These are phyloP conservation scores for Teratosphaeria zuluensis DNA, from an alignment of 2,329 filamentous ascomycete genomes.

Conservation along the genomic window DNA sequence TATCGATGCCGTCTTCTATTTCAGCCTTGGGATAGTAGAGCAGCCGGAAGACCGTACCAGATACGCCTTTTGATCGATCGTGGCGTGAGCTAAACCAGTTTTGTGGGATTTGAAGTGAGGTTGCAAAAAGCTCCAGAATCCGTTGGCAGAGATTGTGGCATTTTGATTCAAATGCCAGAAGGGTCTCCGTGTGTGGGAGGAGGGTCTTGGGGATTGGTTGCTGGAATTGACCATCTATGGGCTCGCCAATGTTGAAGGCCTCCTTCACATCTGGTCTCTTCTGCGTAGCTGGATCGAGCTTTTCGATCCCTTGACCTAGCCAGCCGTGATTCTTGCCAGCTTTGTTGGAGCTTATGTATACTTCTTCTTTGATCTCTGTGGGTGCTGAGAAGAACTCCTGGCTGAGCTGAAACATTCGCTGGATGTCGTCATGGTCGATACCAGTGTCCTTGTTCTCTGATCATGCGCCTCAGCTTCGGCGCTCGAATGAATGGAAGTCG, in stretches of 20 bases:
- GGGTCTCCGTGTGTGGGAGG: conserved; percentile 46
- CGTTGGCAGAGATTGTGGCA: conserved; percentile 65
- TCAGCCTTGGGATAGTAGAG: conserved; percentile 39
- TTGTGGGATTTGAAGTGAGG: conserved; percentile 52
- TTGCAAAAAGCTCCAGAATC: conserved; percentile 66
- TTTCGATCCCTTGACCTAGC: conserved; percentile 80
- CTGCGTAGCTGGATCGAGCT: conserved; percentile 71
- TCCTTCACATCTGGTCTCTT: conserved; percentile 71
- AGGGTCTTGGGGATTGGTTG: conserved; percentile 68
- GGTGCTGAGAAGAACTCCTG: conserved; percentile 61
- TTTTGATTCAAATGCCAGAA: conserved; percentile 56
- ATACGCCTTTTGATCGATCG: conserved; percentile 39
- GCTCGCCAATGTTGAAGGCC: conserved; percentile 86
- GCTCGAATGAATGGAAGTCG: not conserved
- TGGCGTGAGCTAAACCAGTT: conserved; percentile 55
- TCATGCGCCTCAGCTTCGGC: not conserved
- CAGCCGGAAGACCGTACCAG: conserved; percentile 41
- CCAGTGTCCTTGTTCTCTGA: conserved; percentile 52
- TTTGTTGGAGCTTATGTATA: conserved; percentile 56
- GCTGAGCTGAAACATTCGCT: conserved; percentile 66
- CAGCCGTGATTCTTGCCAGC: conserved; percentile 70
- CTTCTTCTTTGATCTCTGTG: conserved; percentile 60
- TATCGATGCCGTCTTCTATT: conserved; percentile 45
- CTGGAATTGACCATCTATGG: conserved; percentile 55
- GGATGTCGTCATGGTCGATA: conserved; percentile 53